Evolutionary conservation across 2,329 filamentous ascomycete species (phyloP).

Genomic region (Claviceps cyperi): DNA sequence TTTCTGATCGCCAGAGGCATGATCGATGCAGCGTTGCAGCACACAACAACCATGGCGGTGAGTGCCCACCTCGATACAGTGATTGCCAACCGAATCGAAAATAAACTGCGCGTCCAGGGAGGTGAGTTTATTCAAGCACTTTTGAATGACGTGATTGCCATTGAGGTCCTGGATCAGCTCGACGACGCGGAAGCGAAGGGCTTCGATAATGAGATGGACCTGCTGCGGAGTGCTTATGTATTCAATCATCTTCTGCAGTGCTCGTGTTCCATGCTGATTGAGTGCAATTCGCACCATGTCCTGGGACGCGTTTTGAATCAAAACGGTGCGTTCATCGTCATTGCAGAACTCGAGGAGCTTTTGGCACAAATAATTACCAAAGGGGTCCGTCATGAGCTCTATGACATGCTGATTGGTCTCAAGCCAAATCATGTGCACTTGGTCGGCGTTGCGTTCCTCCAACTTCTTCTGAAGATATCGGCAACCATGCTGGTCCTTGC

Average conservation of each 20-base stretch:
- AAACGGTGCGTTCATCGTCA: constrained; percentile 81
- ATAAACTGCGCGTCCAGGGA: constrained; percentile 85
- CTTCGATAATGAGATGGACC: constrained; percentile 73
- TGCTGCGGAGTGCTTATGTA: constrained; percentile 79
- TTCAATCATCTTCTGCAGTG: constrained; percentile 99
- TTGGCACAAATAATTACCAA: constrained; percentile 98
- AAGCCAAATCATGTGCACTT: constrained; percentile 83
- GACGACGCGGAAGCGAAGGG: constrained; percentile 72
- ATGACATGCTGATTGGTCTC: constrained; percentile 90
- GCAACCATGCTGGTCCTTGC: constrained; percentile 97
- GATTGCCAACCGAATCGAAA: constrained; percentile 77
- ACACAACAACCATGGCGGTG: constrained; percentile 97
- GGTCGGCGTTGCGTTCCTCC: constrained; percentile 70
- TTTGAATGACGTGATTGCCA: constrained; percentile 97
- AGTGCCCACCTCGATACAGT: constrained; percentile 84
- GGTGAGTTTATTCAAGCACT: constrained; percentile 89
- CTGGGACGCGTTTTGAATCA: constrained; percentile 79
- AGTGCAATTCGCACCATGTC: constrained; percentile 87
- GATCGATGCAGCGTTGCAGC: constrained; percentile 93
- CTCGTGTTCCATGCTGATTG: constrained; percentile 93
- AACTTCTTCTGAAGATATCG: constrained; percentile 95
- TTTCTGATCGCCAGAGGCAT: constrained; percentile 83
- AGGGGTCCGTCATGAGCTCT: constrained; percentile 97
- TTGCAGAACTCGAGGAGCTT: constrained; percentile 93
- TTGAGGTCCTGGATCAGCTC: constrained; percentile 94